Base-by-base conservation (phyloP, 352 stramenopile genomes). In the Globisporangium middletonii region DNA sequence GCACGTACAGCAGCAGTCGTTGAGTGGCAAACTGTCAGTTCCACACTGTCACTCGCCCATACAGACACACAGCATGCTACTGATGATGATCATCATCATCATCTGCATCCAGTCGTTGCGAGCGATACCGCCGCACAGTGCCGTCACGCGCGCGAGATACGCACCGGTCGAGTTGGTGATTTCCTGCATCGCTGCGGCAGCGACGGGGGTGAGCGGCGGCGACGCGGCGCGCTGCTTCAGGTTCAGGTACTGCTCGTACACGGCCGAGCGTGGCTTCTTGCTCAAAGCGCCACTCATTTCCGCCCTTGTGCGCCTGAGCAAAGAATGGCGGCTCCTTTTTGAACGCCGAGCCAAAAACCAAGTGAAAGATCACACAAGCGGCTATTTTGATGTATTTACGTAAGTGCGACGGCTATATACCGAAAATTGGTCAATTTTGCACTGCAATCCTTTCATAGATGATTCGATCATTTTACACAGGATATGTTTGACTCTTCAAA, bases 141-240 rank as follows among this genome's bases (percentile, higher is more conserved):
- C 57, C 57, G 49, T 65, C 30, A 35, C 30, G 4, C 30, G 30
- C 30, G 8, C 30, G 4, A 5, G 30, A 35, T 35, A 35, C 30
- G 30, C 30, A 82, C 72, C 75, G 13, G 75, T 84, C 15, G 72
- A 84, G 58, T 84, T 84, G 38, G 75, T 75, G 58, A 84, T 80
- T 53, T 79, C 70, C 49, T 57, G 55, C 37, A 63, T 53, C 16
- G 59, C 28, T 3, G 46, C 47, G 33, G 33, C 6, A 7, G 50
- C 26, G 33, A 19, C 12, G 16, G 59, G 11, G 4, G 19, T 27
- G 16, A 18, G 5, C 4, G 27, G 19, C 58, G 28, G 62, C 44
- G 45, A 48, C 33, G 44, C 47, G 28, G 11, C 28, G n/a, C 35
- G 48, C 63, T 84, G 48, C 63, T 84, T 84, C 19, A 78, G 65